Base-by-base conservation (phyloP, 169 alveolate genomes). In the Cyclospora cayetanensis region DNA sequence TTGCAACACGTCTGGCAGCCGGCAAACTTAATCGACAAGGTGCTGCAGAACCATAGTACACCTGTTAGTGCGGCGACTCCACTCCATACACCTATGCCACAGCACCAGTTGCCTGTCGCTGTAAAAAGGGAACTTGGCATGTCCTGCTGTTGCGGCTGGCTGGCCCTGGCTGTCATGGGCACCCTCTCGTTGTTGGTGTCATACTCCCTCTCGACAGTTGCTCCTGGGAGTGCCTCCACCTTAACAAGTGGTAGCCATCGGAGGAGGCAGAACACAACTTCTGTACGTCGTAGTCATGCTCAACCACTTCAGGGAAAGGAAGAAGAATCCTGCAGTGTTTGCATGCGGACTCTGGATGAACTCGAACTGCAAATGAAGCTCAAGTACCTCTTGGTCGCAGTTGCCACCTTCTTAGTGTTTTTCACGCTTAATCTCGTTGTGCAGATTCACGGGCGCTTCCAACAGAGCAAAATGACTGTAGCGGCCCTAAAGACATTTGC, bases 101-200 rank as follows among this genome's bases (percentile, higher is more conserved):
- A 76, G 43, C 84, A 50, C 34, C 88, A 63, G 25, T 80, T 88
- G 2, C 93, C 93, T 7, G 88, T 70, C 22, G 83, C 93, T 52
- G 80, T 88, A 2, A 88, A 88, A 68, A 35, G 93, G 46, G 93
- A 88, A 35, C 93, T 88, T 2, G 93, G 93, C n/a, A 41, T 88
- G 79, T 70, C 93, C 25, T 88, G 93, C 70, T 80, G 83, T 82
- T 88, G 93, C 50, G 93, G 93, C 27, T 88, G 93, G 93, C 66
- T 80, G 27, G 93, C 93, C 31, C 53, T 88, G 9, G 89, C 83
- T 3, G 93, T 88, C 4, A 46, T 88, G 82, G 93, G 93, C 12
- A 31, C 55, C 9, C 86, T 87, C 43, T 66, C 92, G 12, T 46
- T 87, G 43, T 77, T 87, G n/a, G 65, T 66, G 34, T 87, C 92